phyloP scores from a whole-genome alignment of 371 early-diverging fungal species.

The Funneliformis caledonium region DNA sequence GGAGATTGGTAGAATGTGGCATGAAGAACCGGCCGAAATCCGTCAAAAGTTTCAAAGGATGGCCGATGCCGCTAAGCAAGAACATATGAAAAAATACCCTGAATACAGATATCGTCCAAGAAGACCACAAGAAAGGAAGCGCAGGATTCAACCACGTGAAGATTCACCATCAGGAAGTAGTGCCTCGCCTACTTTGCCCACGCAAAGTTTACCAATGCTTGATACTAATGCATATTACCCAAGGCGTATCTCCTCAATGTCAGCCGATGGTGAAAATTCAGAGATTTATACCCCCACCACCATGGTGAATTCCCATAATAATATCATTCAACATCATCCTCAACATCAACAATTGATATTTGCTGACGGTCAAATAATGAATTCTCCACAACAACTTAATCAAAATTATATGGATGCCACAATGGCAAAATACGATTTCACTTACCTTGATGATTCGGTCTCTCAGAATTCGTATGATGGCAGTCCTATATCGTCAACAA shows the following conservation, averaged over 20 bases:
- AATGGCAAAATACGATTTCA: conserved; percentile 27
- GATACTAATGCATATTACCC: conserved; percentile 19
- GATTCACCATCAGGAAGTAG: not conserved
- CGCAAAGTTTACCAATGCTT: conserved; percentile 27
- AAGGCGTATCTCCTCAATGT: conserved; percentile 25
- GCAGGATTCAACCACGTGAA: conserved; percentile 36
- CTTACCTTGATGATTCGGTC: not conserved
- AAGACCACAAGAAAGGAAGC: conserved; percentile 39
- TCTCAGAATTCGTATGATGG: conserved; percentile 25
- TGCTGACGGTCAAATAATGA: not conserved
- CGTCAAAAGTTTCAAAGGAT: conserved; percentile 41
- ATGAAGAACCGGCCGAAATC: conserved; percentile 39
- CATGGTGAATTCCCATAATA: not conserved
- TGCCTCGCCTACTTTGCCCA: not conserved
- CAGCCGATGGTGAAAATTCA: conserved; percentile 30
- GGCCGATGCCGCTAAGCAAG: conserved; percentile 43
- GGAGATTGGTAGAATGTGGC: conserved; percentile 45
- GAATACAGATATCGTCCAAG: conserved; percentile 45
- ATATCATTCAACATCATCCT: conserved; percentile 15
- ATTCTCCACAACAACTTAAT: conserved; percentile 1
- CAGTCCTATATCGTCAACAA: not conserved
- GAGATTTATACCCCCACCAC: conserved; percentile 12
- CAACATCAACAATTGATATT: conserved; percentile 34
- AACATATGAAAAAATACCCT: conserved; percentile 44
- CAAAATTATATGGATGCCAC: conserved; percentile 7